Evolutionary conservation across 352 stramenopile species (phyloP), one percentile per base, ranked within the genome.

Genomic region (Phytophthora brassicae): DNA sequence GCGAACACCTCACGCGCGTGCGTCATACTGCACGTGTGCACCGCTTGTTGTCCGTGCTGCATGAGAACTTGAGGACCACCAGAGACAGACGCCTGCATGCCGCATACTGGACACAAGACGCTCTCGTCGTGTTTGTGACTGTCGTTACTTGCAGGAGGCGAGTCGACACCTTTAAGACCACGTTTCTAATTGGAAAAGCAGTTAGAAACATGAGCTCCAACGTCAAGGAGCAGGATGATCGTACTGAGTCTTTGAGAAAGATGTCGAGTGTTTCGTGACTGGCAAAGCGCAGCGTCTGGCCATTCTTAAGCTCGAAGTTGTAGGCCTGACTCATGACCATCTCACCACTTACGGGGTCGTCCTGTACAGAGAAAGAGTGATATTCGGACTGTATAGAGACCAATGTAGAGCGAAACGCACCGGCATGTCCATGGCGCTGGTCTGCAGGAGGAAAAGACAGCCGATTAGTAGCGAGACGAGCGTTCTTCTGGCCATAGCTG

Each of bases 21-120:
- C 20, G 71, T 77, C 68, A 89, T 64, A 55, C 80, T 91, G 63
- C 82, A 91, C 46, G 82, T 83, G 56, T 86, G 80, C 48, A 91
- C 75, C 12, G 67, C 60, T 38, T 91, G 82, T 13, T 81, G 64
- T 23, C 82, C 78, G 42, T 89, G 78, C 50, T 63, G 54, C 70
- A 86, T 86, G 26, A 69, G 43, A 38, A 91, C 79, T 46, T 78
- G 45, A 4, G 79, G 82, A 0, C 79, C 80, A 29, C 68, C 56
- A 3, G 72, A 58, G 6, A 74, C 57, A 6, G 71, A 73, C 29
- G 80, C 82, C 65, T 86, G 73, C 82, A 91, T 91, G 44, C 82
- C 80, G 31, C 82, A 91, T 33, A 91, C 77, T 0, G 82, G 82
- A 39, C 82, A 91, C 13, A 91, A 33, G 14, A 66, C 70, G 16